Evolutionary conservation across 371 early-diverging fungal genomes (phyloP).

Genomic region (Rhizopus arrhizus): DNA sequence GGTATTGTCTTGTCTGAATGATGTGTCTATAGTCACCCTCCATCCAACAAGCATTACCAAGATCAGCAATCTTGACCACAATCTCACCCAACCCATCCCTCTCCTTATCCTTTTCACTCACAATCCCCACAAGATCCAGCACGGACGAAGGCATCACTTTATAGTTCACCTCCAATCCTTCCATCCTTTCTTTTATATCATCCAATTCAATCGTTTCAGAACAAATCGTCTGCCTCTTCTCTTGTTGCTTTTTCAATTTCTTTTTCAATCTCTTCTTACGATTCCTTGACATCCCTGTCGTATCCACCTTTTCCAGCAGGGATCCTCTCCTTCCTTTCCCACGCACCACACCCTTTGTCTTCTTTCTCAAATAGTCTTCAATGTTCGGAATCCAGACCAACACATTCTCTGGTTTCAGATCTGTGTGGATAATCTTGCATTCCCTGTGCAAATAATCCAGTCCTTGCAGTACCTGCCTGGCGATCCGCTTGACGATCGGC

Average conservation of each 20-base stretch:
- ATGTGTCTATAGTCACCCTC: slow-evolving; percentile 92
- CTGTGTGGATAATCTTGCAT: slow-evolving; percentile 98
- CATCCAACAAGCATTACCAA: slow-evolving; percentile 96
- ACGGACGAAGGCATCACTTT: slow-evolving; percentile 33
- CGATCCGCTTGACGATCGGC: slow-evolving; percentile 83
- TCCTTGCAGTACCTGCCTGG: slow-evolving; percentile 85
- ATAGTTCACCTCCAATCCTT: slow-evolving; percentile 11
- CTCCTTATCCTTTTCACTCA: not conserved
- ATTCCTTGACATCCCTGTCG: slow-evolving; percentile 32
- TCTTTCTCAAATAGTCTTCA: slow-evolving; percentile 45
- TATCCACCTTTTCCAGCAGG: slow-evolving; percentile 15
- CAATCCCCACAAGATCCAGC: slow-evolving; percentile 33
- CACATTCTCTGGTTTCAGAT: slow-evolving; percentile 97
- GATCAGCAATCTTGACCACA: slow-evolving; percentile 93
- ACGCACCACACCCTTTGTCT: slow-evolving; percentile 22
- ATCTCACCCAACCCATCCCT: slow-evolving; percentile 42
- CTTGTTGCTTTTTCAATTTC: slow-evolving; percentile 32
- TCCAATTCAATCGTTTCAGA: not conserved
- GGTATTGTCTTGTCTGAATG: slow-evolving; percentile 97
- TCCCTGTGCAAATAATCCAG: slow-evolving; percentile 92
- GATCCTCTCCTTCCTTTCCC: slow-evolving; percentile 9
- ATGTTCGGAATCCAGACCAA: slow-evolving; percentile 87
- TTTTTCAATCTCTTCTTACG: slow-evolving; percentile 43
- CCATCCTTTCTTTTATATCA: slow-evolving; percentile 14
- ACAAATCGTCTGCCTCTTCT: not conserved